phyloP scores from a whole-genome alignment of 352 stramenopile species.

The Lagenidium sp. region DNA sequence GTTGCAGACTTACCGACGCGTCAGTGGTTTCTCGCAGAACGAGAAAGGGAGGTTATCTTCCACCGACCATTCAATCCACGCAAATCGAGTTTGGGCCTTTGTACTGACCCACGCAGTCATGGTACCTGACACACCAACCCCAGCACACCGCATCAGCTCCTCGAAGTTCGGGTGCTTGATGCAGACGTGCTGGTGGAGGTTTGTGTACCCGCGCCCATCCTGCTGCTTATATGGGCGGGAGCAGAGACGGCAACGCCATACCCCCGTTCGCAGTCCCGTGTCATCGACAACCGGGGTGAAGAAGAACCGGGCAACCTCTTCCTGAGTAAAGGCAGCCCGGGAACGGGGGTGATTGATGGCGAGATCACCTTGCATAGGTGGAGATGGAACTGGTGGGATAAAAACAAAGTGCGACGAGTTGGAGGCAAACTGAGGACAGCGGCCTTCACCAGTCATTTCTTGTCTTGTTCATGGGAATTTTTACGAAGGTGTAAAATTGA shows the following conservation, averaged over 20 bases:
- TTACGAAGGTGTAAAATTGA: too few relatives aligned
- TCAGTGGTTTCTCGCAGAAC: constrained; percentile 1
- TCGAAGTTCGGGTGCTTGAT: background rate
- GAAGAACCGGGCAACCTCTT: constrained; percentile 3
- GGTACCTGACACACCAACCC: background rate
- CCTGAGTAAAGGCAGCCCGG: constrained; percentile 1
- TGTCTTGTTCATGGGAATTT: too few relatives aligned
- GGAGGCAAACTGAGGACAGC: too few relatives aligned
- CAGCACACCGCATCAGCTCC: background rate
- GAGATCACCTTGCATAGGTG: too few relatives aligned
- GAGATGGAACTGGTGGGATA: too few relatives aligned
- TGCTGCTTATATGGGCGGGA: background rate
- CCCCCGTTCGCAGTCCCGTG: background rate
- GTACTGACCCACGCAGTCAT: background rate
- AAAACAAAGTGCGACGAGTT: too few relatives aligned
- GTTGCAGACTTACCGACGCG: background rate
- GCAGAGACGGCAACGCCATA: constrained; percentile 1
- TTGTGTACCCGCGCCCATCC: constrained; percentile 1
- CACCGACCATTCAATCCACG: background rate
- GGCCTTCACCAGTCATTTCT: too few relatives aligned
- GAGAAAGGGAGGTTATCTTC: background rate
- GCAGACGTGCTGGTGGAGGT: background rate
- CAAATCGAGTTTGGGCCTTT: background rate
- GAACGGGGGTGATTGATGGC: background rate
- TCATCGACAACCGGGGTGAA: background rate